Percentiles rank a stretch among this genome's conserved stretches.
phyloP scores from a whole-genome alignment of 208 protist genomes.

The Acanthamoeba healyi region DNA sequence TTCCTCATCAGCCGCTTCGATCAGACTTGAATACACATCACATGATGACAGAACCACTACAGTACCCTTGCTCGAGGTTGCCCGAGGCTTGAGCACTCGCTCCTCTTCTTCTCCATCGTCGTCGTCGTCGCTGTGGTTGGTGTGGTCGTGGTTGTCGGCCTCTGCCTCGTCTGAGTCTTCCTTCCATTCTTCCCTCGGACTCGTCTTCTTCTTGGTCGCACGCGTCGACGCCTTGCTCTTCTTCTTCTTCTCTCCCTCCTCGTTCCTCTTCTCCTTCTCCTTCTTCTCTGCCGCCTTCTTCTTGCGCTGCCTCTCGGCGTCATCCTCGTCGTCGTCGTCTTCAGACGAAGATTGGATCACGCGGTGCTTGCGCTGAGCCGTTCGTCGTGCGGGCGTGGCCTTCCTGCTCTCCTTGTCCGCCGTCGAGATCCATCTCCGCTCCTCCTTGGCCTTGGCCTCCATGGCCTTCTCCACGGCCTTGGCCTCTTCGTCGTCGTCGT shows the following conservation, averaged over 20 bases:
- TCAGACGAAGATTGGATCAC: constrained; percentile 38
- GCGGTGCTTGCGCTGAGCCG: background rate
- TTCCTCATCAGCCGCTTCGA: background rate
- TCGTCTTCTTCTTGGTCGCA: background rate
- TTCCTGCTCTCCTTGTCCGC: constrained; percentile 9
- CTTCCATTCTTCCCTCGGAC: background rate
- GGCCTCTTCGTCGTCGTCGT: background rate
- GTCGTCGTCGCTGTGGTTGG: background rate
- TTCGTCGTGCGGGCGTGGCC: constrained; percentile 18
- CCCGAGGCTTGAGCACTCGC: background rate
- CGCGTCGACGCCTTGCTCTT: background rate
- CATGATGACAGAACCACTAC: background rate
- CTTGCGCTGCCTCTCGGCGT: background rate
- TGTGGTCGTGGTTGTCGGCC: constrained; percentile 25
- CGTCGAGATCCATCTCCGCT: background rate
- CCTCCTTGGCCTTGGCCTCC: too few species aligned
- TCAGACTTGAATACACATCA: too few species aligned
- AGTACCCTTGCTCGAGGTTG: background rate
- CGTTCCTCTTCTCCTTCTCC: background rate
- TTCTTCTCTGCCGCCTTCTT: background rate
- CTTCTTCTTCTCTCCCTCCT: background rate
- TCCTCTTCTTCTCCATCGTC: background rate
- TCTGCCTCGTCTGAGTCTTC: background rate
- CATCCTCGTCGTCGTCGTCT: constrained; percentile 6
- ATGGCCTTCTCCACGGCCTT: background rate